Conservation (phyloP, 805 yeast genomes). For the Candida wancherniae region DNA sequence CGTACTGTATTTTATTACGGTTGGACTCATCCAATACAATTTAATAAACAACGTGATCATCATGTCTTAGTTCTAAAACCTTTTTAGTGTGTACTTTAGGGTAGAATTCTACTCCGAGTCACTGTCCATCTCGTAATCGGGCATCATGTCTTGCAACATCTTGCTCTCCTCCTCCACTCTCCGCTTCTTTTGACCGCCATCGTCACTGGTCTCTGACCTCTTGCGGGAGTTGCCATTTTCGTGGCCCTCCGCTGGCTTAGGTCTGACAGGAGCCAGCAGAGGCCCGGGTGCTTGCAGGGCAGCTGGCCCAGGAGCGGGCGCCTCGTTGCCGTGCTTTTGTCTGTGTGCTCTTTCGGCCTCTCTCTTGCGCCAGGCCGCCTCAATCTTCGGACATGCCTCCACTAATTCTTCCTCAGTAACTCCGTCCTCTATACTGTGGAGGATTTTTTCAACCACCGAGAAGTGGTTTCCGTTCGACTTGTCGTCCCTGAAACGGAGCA, state of each 20-base stretch:
- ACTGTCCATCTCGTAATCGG: slow-evolving; percentile 19
- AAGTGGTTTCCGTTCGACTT: slow-evolving; percentile 83
- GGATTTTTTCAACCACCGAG: slow-evolving; percentile 73
- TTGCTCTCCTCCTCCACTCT: slow-evolving; percentile 9
- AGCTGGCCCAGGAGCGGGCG: too few species aligned
- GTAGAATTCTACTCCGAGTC: slow-evolving; percentile 15
- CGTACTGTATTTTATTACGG: too few species aligned
- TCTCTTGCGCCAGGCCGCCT: slow-evolving; percentile 59
- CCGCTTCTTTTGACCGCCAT: slow-evolving; percentile 5
- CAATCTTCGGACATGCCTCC: slow-evolving; percentile 52
- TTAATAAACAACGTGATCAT: too few species aligned
- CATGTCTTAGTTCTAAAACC: too few species aligned
- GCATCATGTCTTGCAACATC: slow-evolving; percentile 17
- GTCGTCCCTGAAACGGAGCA: slow-evolving; percentile 89
- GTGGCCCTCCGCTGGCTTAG: slow-evolving; percentile 7
- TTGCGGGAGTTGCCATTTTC: slow-evolving; percentile 2
- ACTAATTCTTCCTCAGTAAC: slow-evolving; percentile 75
- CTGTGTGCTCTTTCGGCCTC: slow-evolving; percentile 32
- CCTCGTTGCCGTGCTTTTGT: slow-evolving; percentile 1
- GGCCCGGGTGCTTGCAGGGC: slow-evolving; percentile 7
- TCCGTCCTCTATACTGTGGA: slow-evolving; percentile 80
- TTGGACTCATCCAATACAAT: too few species aligned
- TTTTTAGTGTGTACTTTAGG: too few species aligned
- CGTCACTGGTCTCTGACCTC: slow-evolving; percentile 3
- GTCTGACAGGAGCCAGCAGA: slow-evolving; percentile 4